Evolutionary conservation across 2,329 filamentous ascomycete species (phyloP).

Genomic region (Lachnellula arida): DNA sequence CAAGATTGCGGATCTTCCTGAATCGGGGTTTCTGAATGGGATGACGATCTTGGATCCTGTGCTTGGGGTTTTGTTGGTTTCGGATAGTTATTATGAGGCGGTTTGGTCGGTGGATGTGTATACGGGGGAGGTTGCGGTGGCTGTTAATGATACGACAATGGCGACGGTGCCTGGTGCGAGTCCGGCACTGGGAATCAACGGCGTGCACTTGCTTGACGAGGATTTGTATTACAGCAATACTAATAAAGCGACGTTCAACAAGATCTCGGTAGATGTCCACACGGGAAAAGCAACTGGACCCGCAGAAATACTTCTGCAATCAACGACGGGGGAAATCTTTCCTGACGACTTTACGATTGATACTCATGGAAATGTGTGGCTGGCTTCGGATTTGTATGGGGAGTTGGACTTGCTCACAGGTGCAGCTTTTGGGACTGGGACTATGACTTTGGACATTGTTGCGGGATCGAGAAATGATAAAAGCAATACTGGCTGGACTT

Average conservation of each 20-base stretch:
- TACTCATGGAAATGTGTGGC: background rate
- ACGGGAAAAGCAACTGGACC: background rate
- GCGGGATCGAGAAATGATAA: background rate
- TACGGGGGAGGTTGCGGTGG: too few relatives aligned
- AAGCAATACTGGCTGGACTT: background rate
- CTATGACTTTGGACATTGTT: background rate
- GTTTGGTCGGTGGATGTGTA: background rate
- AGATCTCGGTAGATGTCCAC: background rate
- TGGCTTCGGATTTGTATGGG: background rate
- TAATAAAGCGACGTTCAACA: background rate
- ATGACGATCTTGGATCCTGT: slow-evolving; percentile 6
- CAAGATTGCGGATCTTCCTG: slow-evolving; percentile 20
- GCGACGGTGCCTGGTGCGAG: too few relatives aligned
- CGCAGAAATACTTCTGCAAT: background rate
- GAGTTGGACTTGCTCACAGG: background rate
- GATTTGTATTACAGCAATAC: background rate
- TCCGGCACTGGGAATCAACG: background rate
- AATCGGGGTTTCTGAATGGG: slow-evolving; percentile 24
- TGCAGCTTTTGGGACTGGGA: background rate
- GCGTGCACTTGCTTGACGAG: background rate
- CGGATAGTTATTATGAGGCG: background rate
- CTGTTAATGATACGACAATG: too few relatives aligned
- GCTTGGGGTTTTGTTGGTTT: background rate
- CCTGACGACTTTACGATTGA: background rate
- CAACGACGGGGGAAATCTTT: background rate